Conservation (phyloP, 352 stramenopile species). For the Phytophthora cactorum region DNA sequence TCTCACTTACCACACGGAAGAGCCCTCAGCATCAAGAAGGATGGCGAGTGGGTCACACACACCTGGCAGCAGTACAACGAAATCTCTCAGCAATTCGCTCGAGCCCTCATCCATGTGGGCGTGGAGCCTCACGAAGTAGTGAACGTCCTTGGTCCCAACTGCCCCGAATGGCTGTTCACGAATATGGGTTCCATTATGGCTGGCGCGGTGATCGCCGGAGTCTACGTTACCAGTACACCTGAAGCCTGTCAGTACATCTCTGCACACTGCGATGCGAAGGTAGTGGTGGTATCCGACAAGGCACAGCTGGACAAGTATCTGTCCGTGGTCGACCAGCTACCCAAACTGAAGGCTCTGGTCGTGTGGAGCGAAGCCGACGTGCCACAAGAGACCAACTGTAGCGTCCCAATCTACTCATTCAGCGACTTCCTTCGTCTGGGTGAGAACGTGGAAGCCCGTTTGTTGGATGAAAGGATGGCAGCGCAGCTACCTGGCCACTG, state of each 20-base stretch:
- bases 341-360: constrained; percentile 78
- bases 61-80: constrained; percentile 83
- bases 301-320: constrained; percentile 80
- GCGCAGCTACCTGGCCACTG: constrained; percentile 65
- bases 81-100: constrained; percentile 69
- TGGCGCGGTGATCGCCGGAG: constrained; percentile 77
- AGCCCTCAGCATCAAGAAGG: constrained; percentile 51
- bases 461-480: constrained; percentile 50
- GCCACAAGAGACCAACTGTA: constrained; percentile 29
- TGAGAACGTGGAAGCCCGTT: constrained; percentile 35
- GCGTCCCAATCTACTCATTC: constrained; percentile 68
- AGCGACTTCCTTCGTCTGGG: constrained; percentile 62
- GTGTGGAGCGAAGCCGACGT: constrained; percentile 60
- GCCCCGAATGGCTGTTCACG: constrained; percentile 86
- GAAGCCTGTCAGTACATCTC: constrained; percentile 83
- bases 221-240: constrained; percentile 86
- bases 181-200: constrained; percentile 83
- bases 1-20: constrained; percentile 24
- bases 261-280: constrained; percentile 75
- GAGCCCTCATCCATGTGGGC: constrained; percentile 75
- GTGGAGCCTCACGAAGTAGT: constrained; percentile 76
- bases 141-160: constrained; percentile 87
- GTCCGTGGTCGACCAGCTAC: constrained; percentile 63
- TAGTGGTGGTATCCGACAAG: constrained; percentile 81
- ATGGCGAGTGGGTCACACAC: constrained; percentile 57